Base-by-base conservation (phyloP, 257 asterid species). In the Forsythia viridissima region DNA sequence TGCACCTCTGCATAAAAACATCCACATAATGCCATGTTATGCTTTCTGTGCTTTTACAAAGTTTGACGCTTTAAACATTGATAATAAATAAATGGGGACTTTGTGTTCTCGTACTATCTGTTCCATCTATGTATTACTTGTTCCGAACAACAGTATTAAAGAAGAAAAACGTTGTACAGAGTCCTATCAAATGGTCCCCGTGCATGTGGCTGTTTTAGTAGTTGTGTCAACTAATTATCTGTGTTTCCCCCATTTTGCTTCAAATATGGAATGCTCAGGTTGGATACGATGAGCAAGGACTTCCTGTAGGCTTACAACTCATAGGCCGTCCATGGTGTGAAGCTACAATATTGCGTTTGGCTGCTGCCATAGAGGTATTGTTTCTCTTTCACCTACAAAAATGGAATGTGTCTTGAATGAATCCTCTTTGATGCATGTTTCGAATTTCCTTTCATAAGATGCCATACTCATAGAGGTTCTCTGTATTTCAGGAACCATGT, bases 291-390 rank as follows among this genome's bases (percentile, higher is more conserved):
- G 93, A 91, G 84, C 92, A 93, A 82, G 98, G 99, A 77, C 97
- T 96, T 38, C 99, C 99, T 13, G 92, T 93, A 10, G 99, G 99
- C 63, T 80, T 96, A 68, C 99, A 96, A 82, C 81, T 96, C 80
- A 88, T 96, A 9, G 98, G 99, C 36, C 96, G 97, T 36, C 99
- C 99, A 46, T 93, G 99, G 99, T 84, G 92, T 77, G 99, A 93
- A 85, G 97, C 98, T 80, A 88, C 99, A 42, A 71, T 93, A 77
- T 83, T 93, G 81, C 98, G 92, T 73, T 85, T 96, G 81, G 97
- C 97, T 69, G 94, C 97, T 83, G 92, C 96, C 5, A 44, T 96
- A 6, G 95, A 93, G 97, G 99, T 95, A 80, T 42, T 74, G 16
- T 42, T 52, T 77, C 21, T 57, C 38, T 43, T 38, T 61, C 48